These are phyloP conservation scores for Phylloporus rhodoxanthus DNA, from an alignment of 768 basidiomycete genomes.

Conservation along the genomic window DNA sequence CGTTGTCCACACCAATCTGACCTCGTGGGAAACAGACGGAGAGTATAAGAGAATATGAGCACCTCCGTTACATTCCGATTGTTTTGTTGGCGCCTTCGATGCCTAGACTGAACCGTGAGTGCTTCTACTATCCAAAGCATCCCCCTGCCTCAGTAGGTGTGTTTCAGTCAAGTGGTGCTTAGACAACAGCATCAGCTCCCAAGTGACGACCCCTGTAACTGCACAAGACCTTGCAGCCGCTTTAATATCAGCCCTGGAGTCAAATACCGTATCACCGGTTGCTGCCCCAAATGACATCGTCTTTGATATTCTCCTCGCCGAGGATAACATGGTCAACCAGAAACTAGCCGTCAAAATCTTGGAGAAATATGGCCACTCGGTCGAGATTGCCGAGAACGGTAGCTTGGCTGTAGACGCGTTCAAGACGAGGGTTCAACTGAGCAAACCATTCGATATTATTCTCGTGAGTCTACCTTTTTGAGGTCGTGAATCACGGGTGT, in stretches of 20 bases:
- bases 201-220: slow-evolving; percentile 86
- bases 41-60: slow-evolving; percentile 84
- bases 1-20: slow-evolving; percentile 3
- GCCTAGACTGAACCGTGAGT: slow-evolving; percentile 69
- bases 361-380: slow-evolving; percentile 91
- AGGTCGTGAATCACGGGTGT: background rate
- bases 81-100: slow-evolving; percentile 81
- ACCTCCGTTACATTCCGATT: slow-evolving; percentile 93
- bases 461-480: slow-evolving; percentile 49
- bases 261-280: slow-evolving; percentile 86
- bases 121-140: background rate
- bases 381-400: slow-evolving; percentile 97
- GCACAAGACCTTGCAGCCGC: slow-evolving; percentile 88
- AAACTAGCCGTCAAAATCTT: slow-evolving; percentile 95
- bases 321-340: slow-evolving; percentile 95
- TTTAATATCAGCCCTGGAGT: slow-evolving; percentile 89
- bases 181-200: slow-evolving; percentile 93
- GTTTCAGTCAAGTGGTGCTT: slow-evolving; percentile 87
- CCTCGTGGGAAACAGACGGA: slow-evolving; percentile 58
- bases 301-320: slow-evolving; percentile 92
- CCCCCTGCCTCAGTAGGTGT: slow-evolving; percentile 2
- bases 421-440: slow-evolving; percentile 66
- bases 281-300: slow-evolving; percentile 79
- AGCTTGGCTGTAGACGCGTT: slow-evolving; percentile 89
- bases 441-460: slow-evolving; percentile 84